Conservation (phyloP, 805 yeast species). For the Yamadazyma endophytica region DNA sequence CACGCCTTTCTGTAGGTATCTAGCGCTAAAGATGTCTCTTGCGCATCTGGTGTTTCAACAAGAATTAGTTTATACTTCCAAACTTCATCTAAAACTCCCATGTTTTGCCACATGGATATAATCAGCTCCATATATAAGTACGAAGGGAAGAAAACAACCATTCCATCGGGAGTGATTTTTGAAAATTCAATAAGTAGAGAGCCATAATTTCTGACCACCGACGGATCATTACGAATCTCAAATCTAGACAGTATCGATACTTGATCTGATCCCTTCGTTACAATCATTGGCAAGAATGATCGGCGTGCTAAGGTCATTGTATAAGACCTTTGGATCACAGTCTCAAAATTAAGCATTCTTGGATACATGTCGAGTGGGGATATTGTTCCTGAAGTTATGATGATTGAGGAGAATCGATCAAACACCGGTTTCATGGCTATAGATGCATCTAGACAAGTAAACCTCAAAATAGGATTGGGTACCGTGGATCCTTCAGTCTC, state of each 20-base stretch:
- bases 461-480: conserved; percentile 91
- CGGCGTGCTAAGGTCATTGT: conserved; percentile 92
- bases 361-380: conserved; percentile 98
- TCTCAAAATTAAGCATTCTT: conserved; percentile 9
- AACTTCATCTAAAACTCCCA: conserved; percentile 97
- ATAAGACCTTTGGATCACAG: conserved; percentile 88
- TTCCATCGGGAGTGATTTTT: conserved; percentile 94
- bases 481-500: conserved; percentile 92
- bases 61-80: conserved; percentile 95
- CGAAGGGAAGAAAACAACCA: conserved; percentile 96
- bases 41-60: conserved; percentile 99
- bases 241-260: conserved; percentile 95
- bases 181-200: conserved; percentile 87
- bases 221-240: conserved; percentile 95
- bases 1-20: conserved; percentile 97
- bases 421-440: conserved; percentile 97
- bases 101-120: conserved; percentile 97
- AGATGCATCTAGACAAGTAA: conserved; percentile 95
- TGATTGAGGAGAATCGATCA: conserved; percentile 86
- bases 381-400: conserved; percentile 96
- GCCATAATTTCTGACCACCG: conserved; percentile 96
- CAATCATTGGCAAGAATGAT: conserved; percentile 91
- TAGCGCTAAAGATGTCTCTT: conserved; percentile 91
- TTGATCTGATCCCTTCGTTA: conserved; percentile 97
- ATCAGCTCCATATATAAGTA: conserved; percentile 97